These are phyloP conservation scores for Fusarium circinatum DNA, from an alignment of 2,329 filamentous ascomycete genomes.

Conservation along the genomic window DNA sequence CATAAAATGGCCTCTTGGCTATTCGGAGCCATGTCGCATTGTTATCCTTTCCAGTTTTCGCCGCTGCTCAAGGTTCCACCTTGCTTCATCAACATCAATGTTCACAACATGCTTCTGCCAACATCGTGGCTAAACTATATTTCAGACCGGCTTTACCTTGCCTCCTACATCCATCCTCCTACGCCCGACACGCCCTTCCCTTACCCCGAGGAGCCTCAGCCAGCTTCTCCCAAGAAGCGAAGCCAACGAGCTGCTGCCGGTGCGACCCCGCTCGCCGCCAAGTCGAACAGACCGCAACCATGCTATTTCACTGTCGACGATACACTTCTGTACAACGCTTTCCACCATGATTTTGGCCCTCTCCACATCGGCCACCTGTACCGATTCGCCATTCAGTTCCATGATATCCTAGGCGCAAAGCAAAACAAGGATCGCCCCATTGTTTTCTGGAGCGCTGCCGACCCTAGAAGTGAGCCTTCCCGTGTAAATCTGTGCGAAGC, in stretches of 20 bases:
- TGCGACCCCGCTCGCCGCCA: slow-evolving; percentile 47
- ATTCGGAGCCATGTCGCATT: slow-evolving; percentile 46
- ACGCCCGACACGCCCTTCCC: slow-evolving; percentile 87
- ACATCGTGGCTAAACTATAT: slow-evolving; percentile 44
- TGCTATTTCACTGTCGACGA: slow-evolving; percentile 98
- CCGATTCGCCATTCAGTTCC: slow-evolving; percentile 93
- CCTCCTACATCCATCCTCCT: slow-evolving; percentile 86
- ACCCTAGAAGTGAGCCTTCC: slow-evolving; percentile 80
- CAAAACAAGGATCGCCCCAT: slow-evolving; percentile 90
- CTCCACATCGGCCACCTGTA: slow-evolving; percentile 97
- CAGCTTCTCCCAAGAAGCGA: slow-evolving; percentile 51
- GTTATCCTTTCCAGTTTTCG: slow-evolving; percentile 38
- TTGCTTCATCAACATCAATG: slow-evolving; percentile 15
- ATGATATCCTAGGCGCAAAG: slow-evolving; percentile 91
- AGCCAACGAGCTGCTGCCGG: slow-evolving; percentile 68
- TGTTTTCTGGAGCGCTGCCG: slow-evolving; percentile 94
- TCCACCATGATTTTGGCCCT: slow-evolving; percentile 98
- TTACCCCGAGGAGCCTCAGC: slow-evolving; percentile 76
- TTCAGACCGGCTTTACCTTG: slow-evolving; percentile 92
- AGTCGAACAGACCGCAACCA: slow-evolving; percentile 62
- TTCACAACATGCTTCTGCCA: slow-evolving; percentile 24
- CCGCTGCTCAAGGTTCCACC: slow-evolving; percentile 17
- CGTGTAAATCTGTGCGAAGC: not conserved
- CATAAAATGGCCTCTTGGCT: slow-evolving; percentile 19
- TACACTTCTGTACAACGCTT: slow-evolving; percentile 93